Evolutionary conservation across 768 basidiomycete species (phyloP).

Genomic region (Lepiota subincarnata): DNA sequence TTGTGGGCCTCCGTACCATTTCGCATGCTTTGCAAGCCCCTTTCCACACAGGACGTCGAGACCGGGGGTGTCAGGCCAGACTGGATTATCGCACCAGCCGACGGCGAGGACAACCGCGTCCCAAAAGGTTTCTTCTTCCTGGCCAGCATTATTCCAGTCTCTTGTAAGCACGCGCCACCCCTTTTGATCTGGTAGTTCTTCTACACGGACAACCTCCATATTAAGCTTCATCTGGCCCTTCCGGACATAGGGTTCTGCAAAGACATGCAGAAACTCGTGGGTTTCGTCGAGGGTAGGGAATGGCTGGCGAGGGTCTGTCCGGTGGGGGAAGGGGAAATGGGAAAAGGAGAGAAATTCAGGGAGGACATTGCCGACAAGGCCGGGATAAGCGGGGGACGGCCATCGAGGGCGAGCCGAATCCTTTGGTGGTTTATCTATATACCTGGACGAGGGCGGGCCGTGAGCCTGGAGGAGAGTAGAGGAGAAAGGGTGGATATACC

Average conservation of each 20-base stretch:
- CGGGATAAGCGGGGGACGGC: conserved; percentile 46
- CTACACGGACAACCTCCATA: conserved; percentile 35
- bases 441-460: conserved; percentile 19
- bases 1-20: conserved; percentile 35
- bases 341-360: conserved; percentile 41
- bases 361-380: conserved; percentile 46
- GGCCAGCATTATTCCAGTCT: conserved; percentile 29
- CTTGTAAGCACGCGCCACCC: conserved; percentile 38
- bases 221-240: conserved; percentile 34
- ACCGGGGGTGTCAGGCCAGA: conserved; percentile 41
- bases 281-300: conserved; percentile 39
- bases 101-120: conserved; percentile 46
- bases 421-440: conserved; percentile 24
- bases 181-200: conserved; percentile 25
- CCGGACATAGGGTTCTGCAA: conserved; percentile 28
- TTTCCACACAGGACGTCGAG: conserved; percentile 30
- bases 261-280: conserved; percentile 30
- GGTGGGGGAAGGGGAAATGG: conserved; percentile 30
- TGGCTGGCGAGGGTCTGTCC: conserved; percentile 28
- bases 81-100: conserved; percentile 42
- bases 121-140: conserved; percentile 35
- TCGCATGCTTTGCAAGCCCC: conserved; percentile 39
- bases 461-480: not conserved
- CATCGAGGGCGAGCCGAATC: conserved; percentile 27
- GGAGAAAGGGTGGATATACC: conserved; percentile 26